phyloP scores from a whole-genome alignment of 768 basidiomycete species.

The Artomyces pyxidatus region DNA sequence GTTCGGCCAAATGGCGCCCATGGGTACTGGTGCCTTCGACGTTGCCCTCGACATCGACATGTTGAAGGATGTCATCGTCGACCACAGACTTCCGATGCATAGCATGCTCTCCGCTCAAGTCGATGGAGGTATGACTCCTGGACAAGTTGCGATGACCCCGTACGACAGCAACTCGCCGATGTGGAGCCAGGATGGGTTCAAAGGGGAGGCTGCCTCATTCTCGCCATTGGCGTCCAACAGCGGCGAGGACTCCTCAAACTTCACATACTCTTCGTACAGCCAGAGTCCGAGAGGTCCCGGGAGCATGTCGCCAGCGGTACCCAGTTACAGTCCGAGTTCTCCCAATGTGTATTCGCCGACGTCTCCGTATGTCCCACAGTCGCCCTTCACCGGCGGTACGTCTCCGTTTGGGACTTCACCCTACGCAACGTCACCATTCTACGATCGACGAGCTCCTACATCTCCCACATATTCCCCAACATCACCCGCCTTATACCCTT shows the following conservation, averaged over 20 bases:
- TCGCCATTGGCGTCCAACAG: slow-evolving; percentile 85
- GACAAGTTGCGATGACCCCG: slow-evolving; percentile 91
- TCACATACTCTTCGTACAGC: slow-evolving; percentile 70
- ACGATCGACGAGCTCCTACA: slow-evolving; percentile 54
- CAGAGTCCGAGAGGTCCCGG: slow-evolving; percentile 80
- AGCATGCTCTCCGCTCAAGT: slow-evolving; percentile 69
- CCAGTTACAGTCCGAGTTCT: slow-evolving; percentile 87
- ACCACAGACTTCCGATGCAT: slow-evolving; percentile 86
- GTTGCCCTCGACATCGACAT: slow-evolving; percentile 95
- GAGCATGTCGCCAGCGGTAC: slow-evolving; percentile 82
- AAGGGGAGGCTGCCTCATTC: slow-evolving; percentile 84
- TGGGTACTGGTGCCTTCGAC: slow-evolving; percentile 97
- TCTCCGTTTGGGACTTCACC: slow-evolving; percentile 79
- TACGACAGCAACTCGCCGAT: slow-evolving; percentile 89
- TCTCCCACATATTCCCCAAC: slow-evolving; percentile 88
- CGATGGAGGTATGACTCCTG: slow-evolving; percentile 87
- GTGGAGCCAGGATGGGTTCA: slow-evolving; percentile 68
- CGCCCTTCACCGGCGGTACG: slow-evolving; percentile 74
- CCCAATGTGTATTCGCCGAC: slow-evolving; percentile 86
- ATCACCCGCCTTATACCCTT: slow-evolving; percentile 72
- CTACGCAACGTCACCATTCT: slow-evolving; percentile 82
- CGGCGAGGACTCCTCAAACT: slow-evolving; percentile 74
- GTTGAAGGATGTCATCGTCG: slow-evolving; percentile 97
- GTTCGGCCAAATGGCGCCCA: slow-evolving; percentile 99
- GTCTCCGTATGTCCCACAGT: slow-evolving; percentile 83